Evolutionary conservation across 495 filamentous ascomycete species (phyloP).

Genomic region (Halenospora varia): DNA sequence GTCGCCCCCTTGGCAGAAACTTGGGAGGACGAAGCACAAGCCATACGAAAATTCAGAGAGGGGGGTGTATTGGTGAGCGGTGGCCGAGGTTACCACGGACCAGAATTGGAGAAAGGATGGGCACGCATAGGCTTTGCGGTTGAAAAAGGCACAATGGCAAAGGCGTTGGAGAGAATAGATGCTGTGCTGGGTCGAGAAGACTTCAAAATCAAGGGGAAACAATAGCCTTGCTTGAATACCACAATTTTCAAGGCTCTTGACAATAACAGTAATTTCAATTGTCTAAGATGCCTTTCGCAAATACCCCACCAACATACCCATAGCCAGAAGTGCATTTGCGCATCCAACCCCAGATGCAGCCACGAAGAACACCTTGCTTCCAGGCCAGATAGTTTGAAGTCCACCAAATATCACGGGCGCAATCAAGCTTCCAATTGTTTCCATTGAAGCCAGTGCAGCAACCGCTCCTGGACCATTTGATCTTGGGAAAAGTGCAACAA

Average conservation of each 20-base stretch:
- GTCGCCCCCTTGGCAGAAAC: slow-evolving; percentile 12
- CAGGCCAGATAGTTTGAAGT: not conserved
- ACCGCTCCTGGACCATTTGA: not conserved
- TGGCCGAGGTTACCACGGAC: slow-evolving; percentile 20
- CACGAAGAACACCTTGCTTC: not conserved
- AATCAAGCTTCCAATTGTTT: not conserved
- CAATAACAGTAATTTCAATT: too few species aligned
- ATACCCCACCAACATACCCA: too few species aligned
- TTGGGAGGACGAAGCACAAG: slow-evolving; percentile 22
- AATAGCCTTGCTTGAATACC: too few species aligned
- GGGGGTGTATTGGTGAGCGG: slow-evolving; percentile 22
- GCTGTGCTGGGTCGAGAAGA: too few species aligned
- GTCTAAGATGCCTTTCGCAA: too few species aligned
- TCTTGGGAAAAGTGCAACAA: not conserved
- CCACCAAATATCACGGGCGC: not conserved
- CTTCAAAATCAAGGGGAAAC: too few species aligned
- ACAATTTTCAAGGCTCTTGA: too few species aligned
- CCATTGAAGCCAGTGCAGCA: not conserved
- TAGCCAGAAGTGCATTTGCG: too few species aligned
- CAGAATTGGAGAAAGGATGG: slow-evolving; percentile 26
- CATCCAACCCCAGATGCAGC: not conserved
- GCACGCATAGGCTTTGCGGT: slow-evolving; percentile 2
- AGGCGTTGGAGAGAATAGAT: not conserved
- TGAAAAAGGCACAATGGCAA: not conserved
- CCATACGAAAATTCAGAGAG: slow-evolving; percentile 11